These are phyloP conservation scores for Fusarium sp. DNA, from an alignment of 2,329 filamentous ascomycete genomes.

Conservation along the genomic window DNA sequence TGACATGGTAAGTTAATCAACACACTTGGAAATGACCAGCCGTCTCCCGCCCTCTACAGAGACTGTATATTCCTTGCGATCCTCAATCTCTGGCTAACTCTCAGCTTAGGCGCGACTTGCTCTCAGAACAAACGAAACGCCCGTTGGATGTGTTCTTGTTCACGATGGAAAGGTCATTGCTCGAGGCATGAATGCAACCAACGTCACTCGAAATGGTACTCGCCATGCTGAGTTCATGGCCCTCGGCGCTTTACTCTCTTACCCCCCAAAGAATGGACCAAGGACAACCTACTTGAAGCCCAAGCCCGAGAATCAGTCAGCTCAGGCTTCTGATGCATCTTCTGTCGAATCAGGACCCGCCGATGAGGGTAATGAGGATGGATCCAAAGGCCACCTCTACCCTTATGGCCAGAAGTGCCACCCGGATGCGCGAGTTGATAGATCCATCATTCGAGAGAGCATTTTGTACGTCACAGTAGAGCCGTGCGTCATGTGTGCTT, in stretches of 20 bases:
- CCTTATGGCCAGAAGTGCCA: conserved; percentile 70
- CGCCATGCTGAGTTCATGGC: conserved; percentile 96
- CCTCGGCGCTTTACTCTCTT: conserved; percentile 66
- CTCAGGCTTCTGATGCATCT: conserved; percentile 38
- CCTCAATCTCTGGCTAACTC: background rate
- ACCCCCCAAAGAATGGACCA: conserved; percentile 45
- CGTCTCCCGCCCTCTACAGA: background rate
- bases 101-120: conserved; percentile 79
- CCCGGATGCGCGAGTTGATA: conserved; percentile 66
- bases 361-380: conserved; percentile 62
- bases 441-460: conserved; percentile 73
- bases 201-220: conserved; percentile 88
- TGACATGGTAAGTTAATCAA: conserved; percentile 74
- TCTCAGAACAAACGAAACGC: conserved; percentile 87
- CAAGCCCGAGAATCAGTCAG: conserved; percentile 42
- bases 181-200: conserved; percentile 96
- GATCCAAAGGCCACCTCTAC: conserved; percentile 64
- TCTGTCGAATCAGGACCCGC: conserved; percentile 37
- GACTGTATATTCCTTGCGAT: background rate
- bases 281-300: conserved; percentile 47
- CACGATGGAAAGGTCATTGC: conserved; percentile 82
- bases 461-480: conserved; percentile 97
- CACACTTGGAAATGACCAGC: background rate
- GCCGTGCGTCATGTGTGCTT: conserved; percentile 98
- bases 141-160: conserved; percentile 95